Base-by-base conservation (phyloP, 2,329 filamentous ascomycete genomes). In the Aspergillus caelatus region DNA sequence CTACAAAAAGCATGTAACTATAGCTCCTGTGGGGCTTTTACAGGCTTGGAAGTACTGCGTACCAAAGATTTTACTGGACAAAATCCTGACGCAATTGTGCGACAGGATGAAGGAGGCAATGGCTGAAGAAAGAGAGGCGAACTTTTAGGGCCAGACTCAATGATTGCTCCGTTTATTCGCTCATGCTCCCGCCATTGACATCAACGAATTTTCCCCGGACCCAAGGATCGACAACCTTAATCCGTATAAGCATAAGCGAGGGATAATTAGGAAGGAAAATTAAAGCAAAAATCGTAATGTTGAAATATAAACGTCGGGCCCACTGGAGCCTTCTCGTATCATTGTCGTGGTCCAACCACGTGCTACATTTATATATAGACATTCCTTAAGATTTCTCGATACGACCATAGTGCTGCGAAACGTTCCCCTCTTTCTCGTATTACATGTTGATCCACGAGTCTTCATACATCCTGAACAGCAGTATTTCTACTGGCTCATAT, bases 131-230 rank as follows among this genome's bases (percentile, higher is more conserved):
- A 57, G 36, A 32, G 43, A 39, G 41, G 57, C 43, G 34, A 58
- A 50, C 14, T 21, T 3, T 36, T 58, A 36, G 41, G 43, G 30
- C 32, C 30, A 30, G 45, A 36, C 19, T 45, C 57, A 52, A 21
- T 30, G 26, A 59, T 59, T 48, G 57, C 48, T 50, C 30, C 11
- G 14, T 23, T 39, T 52, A 59, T 52, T 59, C 57, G 45, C 57
- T 59, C 57, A 59, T 30, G 9, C 19, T n/a, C 14, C 45, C 57
- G 34, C 57, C 57, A 58, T 58, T 58, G 57, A 58, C 57, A 58
- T 58, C 57, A 58, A 36, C 52, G 5, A 54, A n/a, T 14, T 34
- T 0, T 26, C 19, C 30, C 21, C 30, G 11, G 32, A 26, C 30
- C 32, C 23, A 30, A 16, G n/a, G 52, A 36, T 39, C 52, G 32